Percentiles rank a stretch among this genome's conserved stretches.
Evolutionary conservation across 208 protist species (phyloP).

Genomic region (Phytomonas sp.): DNA sequence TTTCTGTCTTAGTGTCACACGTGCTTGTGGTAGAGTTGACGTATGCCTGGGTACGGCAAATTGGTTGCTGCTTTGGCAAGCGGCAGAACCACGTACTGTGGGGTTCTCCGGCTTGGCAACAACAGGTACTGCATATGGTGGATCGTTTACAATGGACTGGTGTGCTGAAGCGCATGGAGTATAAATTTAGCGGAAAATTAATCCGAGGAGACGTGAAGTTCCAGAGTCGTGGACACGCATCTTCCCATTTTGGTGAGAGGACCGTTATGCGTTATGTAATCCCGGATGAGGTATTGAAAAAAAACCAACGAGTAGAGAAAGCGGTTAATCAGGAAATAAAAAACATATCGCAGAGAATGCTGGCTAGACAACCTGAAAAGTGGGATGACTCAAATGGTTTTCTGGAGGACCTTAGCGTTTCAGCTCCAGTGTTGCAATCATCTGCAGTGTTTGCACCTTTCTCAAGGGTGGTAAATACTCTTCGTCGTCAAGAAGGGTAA

Average conservation of each 20-base stretch:
- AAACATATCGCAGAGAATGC: background rate
- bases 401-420: background rate
- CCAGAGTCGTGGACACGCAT: background rate
- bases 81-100: background rate
- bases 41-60: conserved; percentile 44
- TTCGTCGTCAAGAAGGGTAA: background rate
- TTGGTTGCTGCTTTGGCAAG: conserved; percentile 8
- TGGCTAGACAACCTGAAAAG: background rate
- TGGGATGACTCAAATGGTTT: background rate
- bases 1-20: conserved; percentile 11
- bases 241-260: background rate
- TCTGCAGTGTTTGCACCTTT: background rate
- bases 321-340: background rate
- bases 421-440: background rate
- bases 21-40: conserved; percentile 45
- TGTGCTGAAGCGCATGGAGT: background rate
- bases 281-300: background rate
- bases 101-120: background rate
- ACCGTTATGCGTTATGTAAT: background rate
- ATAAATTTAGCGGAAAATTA: background rate
- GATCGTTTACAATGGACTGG: background rate
- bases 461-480: background rate
- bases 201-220: background rate
- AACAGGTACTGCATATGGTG: conserved; percentile 2
- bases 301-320: background rate